Evolutionary conservation across 176 grass and related monocot genomes (phyloP).

Genomic region (Carex parvula): DNA sequence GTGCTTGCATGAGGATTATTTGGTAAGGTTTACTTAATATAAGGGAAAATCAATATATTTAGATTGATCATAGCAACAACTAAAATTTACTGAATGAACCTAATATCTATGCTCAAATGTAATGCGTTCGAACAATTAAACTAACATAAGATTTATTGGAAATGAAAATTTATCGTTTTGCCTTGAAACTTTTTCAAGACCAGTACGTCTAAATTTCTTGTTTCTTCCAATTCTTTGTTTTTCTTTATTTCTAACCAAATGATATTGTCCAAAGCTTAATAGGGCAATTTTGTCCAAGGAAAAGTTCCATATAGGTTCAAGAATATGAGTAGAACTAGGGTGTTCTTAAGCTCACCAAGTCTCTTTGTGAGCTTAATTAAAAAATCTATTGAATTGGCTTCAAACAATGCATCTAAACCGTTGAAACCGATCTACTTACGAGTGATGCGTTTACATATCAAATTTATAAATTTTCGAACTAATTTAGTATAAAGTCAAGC

Average conservation of each 20-base stretch:
- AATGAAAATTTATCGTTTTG: not conserved
- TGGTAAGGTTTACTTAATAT: constrained; percentile 37
- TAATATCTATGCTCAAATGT: not conserved
- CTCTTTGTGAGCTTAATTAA: no score
- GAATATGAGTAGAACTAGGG: not conserved
- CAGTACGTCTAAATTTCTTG: not conserved
- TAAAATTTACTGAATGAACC: not conserved
- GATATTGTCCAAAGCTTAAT: not conserved
- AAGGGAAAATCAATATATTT: not conserved
- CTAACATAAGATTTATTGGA: not conserved
- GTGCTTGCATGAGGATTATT: constrained; percentile 55
- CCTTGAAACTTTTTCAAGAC: not conserved
- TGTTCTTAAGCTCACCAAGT: no score
- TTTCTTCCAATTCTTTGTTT: not conserved
- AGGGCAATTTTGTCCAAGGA: not conserved
- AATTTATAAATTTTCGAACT: no score
- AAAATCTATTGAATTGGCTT: no score
- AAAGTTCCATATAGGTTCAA: not conserved
- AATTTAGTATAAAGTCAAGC: no score
- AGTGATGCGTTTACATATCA: no score
- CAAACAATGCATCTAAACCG: no score
- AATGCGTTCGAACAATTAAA: not conserved
- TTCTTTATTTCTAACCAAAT: not conserved
- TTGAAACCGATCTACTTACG: no score
- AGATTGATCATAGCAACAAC: not conserved